These are phyloP conservation scores for Fraxinus angustifolia DNA, from an alignment of 305 asterid genomes.

Conservation along the genomic window DNA sequence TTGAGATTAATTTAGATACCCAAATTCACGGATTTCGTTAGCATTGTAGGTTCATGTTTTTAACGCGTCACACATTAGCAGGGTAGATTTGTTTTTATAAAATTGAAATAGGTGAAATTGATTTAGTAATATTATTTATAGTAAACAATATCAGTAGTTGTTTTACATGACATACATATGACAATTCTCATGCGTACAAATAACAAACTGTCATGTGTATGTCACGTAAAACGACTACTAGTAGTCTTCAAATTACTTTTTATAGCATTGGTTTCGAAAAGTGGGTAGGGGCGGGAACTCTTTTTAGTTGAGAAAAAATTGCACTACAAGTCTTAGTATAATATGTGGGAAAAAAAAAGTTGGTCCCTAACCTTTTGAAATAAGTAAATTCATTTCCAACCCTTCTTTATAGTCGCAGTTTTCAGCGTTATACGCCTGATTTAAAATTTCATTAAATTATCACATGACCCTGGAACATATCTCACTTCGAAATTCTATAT, in stretches of 20 bases:
- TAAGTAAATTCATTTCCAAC: no score
- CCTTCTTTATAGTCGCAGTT: no score
- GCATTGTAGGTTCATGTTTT: neutral
- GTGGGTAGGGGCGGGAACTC: no score
- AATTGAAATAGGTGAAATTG: neutral
- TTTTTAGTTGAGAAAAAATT: neutral
- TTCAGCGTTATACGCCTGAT: no score
- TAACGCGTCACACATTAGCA: neutral
- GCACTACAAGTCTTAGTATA: neutral
- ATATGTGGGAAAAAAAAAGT: neutral
- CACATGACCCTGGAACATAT: neutral
- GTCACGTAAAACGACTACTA: no score
- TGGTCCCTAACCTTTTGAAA: neutral
- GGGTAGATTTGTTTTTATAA: neutral
- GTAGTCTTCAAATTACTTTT: no score
- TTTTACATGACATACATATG: no score
- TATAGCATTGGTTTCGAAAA: neutral
- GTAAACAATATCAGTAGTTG: no score
- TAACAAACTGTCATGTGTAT: no score
- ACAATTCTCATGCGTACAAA: no score
- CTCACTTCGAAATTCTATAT: neutral
- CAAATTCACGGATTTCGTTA: neutral
- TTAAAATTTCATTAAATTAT: neutral
- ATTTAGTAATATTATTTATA: no score
- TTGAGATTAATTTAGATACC: neutral